A percentile compares a stretch with the other conserved stretches of the same genome.
These are phyloP conservation scores for Diaporthe humulicola DNA, from an alignment of 2,329 filamentous ascomycete genomes.

Conservation along the genomic window DNA sequence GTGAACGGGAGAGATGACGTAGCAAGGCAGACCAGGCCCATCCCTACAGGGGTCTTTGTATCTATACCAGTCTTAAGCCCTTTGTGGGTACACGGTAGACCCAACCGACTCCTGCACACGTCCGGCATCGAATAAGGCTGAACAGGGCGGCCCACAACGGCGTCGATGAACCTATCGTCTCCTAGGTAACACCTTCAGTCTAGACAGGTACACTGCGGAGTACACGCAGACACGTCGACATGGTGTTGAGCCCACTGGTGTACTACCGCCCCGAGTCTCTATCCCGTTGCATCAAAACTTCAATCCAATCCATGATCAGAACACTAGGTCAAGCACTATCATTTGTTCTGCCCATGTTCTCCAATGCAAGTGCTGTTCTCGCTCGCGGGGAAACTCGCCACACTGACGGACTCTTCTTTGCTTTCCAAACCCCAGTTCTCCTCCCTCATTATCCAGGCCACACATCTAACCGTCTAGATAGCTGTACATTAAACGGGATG, in stretches of 20 bases:
- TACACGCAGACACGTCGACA: background rate
- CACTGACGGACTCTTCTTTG: too few relatives aligned
- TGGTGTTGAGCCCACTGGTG: background rate
- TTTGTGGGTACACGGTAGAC: background rate
- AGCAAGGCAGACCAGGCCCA: conserved; percentile 22
- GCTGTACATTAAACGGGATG: too few relatives aligned
- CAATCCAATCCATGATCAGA: too few relatives aligned
- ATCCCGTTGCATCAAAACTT: too few relatives aligned
- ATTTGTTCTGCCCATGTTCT: too few relatives aligned
- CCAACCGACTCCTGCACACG: background rate
- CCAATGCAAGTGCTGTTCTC: too few relatives aligned
- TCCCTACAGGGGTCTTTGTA: conserved; percentile 6
- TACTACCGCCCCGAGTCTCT: too few relatives aligned
- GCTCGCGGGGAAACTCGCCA: too few relatives aligned
- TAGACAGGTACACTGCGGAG: background rate
- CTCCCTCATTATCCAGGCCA: too few relatives aligned
- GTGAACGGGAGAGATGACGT: conserved; percentile 35
- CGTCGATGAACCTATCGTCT: background rate
- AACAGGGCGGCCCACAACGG: conserved; percentile 6
- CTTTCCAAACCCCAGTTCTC: too few relatives aligned
- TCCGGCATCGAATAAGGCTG: background rate
- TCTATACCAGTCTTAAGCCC: background rate
- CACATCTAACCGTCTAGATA: too few relatives aligned
- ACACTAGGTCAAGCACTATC: too few relatives aligned
- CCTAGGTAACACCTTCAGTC: background rate